Evolutionary conservation across 2,329 filamentous ascomycete genomes (phyloP).

Genomic region (Pseudocercospora eumusae): DNA sequence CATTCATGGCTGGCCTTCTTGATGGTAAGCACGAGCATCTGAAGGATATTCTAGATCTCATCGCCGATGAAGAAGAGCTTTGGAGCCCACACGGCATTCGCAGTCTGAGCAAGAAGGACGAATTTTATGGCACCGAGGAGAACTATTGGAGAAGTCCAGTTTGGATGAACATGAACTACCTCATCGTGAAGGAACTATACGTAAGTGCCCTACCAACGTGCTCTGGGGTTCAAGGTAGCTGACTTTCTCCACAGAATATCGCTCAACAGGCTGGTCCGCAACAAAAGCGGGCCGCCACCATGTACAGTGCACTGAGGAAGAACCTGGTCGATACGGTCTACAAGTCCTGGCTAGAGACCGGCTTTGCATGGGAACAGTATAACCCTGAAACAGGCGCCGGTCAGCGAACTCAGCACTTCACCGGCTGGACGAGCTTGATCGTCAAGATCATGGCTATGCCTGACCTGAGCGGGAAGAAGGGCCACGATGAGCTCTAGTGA

Average conservation of each 20-base stretch:
- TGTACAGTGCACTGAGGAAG: slow-evolving; percentile 75
- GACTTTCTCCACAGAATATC: slow-evolving; percentile 55
- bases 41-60: slow-evolving; percentile 71
- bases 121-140: slow-evolving; percentile 84
- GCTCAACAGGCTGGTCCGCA: slow-evolving; percentile 67
- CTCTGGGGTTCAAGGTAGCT: not conserved
- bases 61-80: slow-evolving; percentile 79
- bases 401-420: slow-evolving; percentile 97
- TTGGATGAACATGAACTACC: slow-evolving; percentile 96
- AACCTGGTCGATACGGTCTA: slow-evolving; percentile 90
- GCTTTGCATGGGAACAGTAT: slow-evolving; percentile 99
- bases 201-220: slow-evolving; percentile 54
- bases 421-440: slow-evolving; percentile 97
- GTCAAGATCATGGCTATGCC: slow-evolving; percentile 98
- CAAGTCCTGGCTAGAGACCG: slow-evolving; percentile 82
- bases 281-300: slow-evolving; percentile 64
- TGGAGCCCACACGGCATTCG: slow-evolving; percentile 88
- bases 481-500: slow-evolving; percentile 54
- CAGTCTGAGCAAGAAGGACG: slow-evolving; percentile 79
- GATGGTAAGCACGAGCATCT: slow-evolving; percentile 72
- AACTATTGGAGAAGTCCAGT: slow-evolving; percentile 97
- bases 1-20: slow-evolving; percentile 82
- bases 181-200: slow-evolving; percentile 74
- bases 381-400: slow-evolving; percentile 88
- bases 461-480: slow-evolving; percentile 53